Conservation (phyloP, 1,284 basidiomycete genomes). For the Anthracocystis walkeri region DNA sequence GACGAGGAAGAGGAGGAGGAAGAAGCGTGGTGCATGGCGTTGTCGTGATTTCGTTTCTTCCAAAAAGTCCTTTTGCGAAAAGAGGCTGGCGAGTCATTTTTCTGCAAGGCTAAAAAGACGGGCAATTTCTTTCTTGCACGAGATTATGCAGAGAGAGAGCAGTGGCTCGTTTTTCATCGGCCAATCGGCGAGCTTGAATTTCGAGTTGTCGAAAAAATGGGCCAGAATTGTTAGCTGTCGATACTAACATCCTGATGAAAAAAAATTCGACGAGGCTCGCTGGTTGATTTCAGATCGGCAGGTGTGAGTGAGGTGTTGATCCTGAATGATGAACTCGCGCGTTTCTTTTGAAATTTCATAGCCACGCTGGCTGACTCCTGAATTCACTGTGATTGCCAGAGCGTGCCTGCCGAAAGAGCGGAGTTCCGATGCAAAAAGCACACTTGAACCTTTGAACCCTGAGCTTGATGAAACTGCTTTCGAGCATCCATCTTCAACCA, state of each 20-base stretch:
- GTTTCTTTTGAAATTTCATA: background rate
- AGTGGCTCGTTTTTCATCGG: slow-evolving; percentile 23
- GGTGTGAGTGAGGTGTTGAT: background rate
- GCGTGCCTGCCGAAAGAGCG: slow-evolving; percentile 9
- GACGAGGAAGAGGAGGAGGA: background rate
- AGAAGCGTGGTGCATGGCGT: slow-evolving; percentile 15
- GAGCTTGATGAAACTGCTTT: background rate
- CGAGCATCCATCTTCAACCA: background rate
- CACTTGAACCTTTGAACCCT: slow-evolving; percentile 13
- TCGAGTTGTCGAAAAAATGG: background rate
- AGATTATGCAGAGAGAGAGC: slow-evolving; percentile 11
- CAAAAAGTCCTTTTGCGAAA: background rate
- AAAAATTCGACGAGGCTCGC: slow-evolving; percentile 4
- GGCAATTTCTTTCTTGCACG: slow-evolving; percentile 18
- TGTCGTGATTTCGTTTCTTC: slow-evolving; percentile 5
- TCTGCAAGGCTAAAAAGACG: slow-evolving; percentile 4
- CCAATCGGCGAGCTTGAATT: slow-evolving; percentile 25
- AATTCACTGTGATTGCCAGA: too few species aligned
- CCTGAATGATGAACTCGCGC: too few species aligned
- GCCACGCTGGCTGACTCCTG: slow-evolving; percentile 9
- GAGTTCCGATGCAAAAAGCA: slow-evolving; percentile 31
- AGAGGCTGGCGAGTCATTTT: slow-evolving; percentile 32
- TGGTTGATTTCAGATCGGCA: slow-evolving; percentile 24
- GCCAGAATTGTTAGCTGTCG: background rate
- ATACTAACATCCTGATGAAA: background rate